Conservation (phyloP, 2,329 filamentous ascomycete genomes). For the Ascochyta fabae region DNA sequence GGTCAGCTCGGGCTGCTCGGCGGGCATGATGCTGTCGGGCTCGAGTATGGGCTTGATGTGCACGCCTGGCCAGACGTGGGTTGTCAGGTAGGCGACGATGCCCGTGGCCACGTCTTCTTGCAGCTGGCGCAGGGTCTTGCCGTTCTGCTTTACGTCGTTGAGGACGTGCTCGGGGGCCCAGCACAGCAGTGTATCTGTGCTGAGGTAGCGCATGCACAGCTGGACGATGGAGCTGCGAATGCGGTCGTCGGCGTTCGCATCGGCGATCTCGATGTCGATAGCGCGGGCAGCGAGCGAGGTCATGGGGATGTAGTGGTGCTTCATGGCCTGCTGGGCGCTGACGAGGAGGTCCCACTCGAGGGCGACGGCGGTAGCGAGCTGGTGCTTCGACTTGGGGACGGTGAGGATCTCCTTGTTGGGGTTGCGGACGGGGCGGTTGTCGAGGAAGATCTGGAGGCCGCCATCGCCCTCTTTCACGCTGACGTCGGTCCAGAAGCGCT, state of each 20-base stretch:
- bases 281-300: conserved; percentile 86
- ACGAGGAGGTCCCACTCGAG: conserved; percentile 91
- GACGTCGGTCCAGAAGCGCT: conserved; percentile 90
- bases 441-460: conserved; percentile 73
- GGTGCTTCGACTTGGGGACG: conserved; percentile 75
- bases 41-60: conserved; percentile 83
- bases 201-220: conserved; percentile 81
- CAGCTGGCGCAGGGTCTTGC: conserved; percentile 69
- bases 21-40: conserved; percentile 75
- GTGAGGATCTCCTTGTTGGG: conserved; percentile 74
- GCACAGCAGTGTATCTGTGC: conserved; percentile 91
- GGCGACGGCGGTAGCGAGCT: conserved; percentile 84
- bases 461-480: conserved; percentile 67
- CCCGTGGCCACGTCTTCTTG: conserved; percentile 74
- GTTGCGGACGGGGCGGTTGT: conserved; percentile 79
- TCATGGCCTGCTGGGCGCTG: conserved; percentile 81
- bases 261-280: conserved; percentile 77
- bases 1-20: conserved; percentile 75
- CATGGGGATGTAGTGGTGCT: conserved; percentile 86
- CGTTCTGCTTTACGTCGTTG: conserved; percentile 53
- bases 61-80: conserved; percentile 82
- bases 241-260: conserved; percentile 58
- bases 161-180: conserved; percentile 71
- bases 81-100: conserved; percentile 74
- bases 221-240: conserved; percentile 69